phyloP scores from a whole-genome alignment of 176 grass and related monocot genomes.

The Luzula sylvatica region DNA sequence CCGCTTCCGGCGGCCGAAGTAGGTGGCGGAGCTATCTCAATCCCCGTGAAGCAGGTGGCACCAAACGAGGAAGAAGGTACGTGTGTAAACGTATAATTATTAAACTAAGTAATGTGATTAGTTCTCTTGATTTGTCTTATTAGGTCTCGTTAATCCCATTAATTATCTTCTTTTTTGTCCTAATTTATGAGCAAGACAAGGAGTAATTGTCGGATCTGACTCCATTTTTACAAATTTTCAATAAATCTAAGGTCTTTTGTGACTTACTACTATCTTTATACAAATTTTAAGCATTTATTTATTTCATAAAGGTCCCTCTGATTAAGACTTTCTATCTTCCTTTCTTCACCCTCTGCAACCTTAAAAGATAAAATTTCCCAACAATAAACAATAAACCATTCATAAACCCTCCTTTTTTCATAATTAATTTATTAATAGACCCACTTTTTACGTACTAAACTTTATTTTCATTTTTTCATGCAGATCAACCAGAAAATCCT shows the following conservation, averaged over 20 bases:
- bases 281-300: conserved; percentile 13
- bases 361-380: not conserved
- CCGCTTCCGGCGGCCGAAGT: not conserved
- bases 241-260: not conserved
- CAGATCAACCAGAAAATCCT: conserved; percentile 28
- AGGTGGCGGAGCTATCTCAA: conserved; percentile 1
- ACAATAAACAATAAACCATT: not conserved
- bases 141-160: conserved; percentile 2
- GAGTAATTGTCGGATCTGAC: conserved; percentile 20
- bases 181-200: not conserved
- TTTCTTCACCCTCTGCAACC: conserved; percentile 14
- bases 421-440: too few species aligned
- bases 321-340: conserved; percentile 28
- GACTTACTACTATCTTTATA: not conserved
- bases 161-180: not conserved
- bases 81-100: not conserved
- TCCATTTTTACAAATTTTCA: not conserved
- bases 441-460: too few species aligned
- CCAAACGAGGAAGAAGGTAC: conserved; percentile 19
- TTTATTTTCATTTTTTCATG: conserved; percentile 16
- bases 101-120: not conserved
- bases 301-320: conserved; percentile 13
- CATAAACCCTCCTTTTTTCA: conserved; percentile 11
- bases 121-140: conserved; percentile 13
- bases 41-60: conserved; percentile 24